Percentiles rank a stretch among this genome's conserved stretches.
Conservation (phyloP, 2,329 filamentous ascomycete genomes). For the Biscogniauxia marginata region DNA sequence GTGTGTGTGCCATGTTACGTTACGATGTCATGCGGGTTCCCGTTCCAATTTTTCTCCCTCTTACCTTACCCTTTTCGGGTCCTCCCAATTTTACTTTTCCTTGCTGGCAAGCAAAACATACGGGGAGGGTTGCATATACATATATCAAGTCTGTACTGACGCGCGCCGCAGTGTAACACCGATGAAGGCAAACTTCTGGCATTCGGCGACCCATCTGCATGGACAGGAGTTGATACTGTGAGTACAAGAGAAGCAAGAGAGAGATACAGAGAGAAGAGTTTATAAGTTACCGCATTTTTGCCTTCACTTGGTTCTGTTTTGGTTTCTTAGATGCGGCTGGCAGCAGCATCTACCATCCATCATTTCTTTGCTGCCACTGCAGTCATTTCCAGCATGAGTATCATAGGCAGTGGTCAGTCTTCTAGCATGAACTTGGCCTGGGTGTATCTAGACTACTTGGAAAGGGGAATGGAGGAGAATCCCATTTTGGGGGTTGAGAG, state of each 20-base stretch:
- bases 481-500: too few relatives aligned
- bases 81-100: background rate
- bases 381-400: background rate
- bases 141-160: too few relatives aligned
- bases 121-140: too few relatives aligned
- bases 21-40: background rate
- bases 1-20: too few relatives aligned
- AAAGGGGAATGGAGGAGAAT: background rate
- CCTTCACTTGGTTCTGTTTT: too few relatives aligned
- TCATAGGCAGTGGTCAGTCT: background rate
- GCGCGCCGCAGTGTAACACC: constrained; percentile 70
- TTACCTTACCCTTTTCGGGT: background rate
- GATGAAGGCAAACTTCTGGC: constrained; percentile 89
- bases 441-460: background rate
- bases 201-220: constrained; percentile 60
- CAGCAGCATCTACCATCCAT: too few relatives aligned
- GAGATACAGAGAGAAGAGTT: background rate
- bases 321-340: too few relatives aligned
- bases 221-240: constrained; percentile 78
- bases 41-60: constrained; percentile 1
- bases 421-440: background rate
- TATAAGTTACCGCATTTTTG: background rate
- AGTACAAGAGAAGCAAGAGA: too few relatives aligned
- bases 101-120: background rate
- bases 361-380: background rate